phyloP scores from a whole-genome alignment of 192 early-diverging fungal species.

The Backusella mclennaniae region DNA sequence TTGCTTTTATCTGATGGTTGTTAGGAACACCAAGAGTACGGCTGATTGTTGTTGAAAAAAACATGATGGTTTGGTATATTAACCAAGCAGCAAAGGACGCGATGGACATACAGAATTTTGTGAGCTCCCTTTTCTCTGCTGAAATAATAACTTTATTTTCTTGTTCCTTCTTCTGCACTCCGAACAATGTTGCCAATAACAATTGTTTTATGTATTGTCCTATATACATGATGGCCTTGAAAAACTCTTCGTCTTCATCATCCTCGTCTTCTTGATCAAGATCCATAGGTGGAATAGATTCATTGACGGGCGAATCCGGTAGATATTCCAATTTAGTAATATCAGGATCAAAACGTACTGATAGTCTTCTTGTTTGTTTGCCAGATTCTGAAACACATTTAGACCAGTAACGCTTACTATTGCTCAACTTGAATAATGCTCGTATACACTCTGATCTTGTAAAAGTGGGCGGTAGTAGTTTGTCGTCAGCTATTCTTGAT shows the following conservation, averaged over 20 bases:
- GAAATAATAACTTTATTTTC: constrained; percentile 1
- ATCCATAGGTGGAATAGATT: background rate
- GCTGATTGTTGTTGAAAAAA: background rate
- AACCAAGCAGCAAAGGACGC: constrained; percentile 2
- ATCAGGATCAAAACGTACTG: constrained; percentile 27
- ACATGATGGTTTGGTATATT: background rate
- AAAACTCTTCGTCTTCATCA: background rate
- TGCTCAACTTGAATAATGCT: background rate
- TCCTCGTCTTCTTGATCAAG: background rate
- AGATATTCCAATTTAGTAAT: constrained; percentile 21
- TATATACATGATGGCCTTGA: background rate
- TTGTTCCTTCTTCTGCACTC: background rate
- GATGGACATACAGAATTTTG: background rate
- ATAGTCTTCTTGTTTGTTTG: constrained; percentile 4
- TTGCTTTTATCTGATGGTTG: background rate
- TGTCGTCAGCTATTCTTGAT: background rate
- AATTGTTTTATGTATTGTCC: background rate
- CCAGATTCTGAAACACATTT: constrained; percentile 17
- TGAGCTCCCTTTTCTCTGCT: background rate
- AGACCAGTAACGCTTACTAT: constrained; percentile 6
- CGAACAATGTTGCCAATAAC: background rate
- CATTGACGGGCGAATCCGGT: constrained; percentile 24
- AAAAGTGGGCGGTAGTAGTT: background rate
- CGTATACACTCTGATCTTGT: background rate
- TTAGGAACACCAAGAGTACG: background rate